Base-by-base conservation (phyloP, 169 alveolate species). In the Plasmodium vinckei region DNA sequence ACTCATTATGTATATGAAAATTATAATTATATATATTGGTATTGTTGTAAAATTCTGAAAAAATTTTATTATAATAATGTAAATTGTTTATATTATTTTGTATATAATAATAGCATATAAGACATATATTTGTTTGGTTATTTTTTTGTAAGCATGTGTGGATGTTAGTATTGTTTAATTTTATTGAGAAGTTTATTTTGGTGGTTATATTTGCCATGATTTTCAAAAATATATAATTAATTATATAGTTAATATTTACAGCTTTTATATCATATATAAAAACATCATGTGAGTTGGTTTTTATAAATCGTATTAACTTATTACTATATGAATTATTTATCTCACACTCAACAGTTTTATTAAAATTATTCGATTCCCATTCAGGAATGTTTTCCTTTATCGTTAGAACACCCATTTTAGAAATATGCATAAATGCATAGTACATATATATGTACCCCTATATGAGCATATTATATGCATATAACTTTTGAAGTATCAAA, bases 61-160 rank as follows among this genome's bases (percentile, higher is more conserved):
- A 75, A 61, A 47, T 63, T 17, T 9, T 10, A n/a, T 63, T 51
- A 56, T 75, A 67, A 13, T 75, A 25, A n/a, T 15, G 23, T 6
- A 75, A 9, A 49, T 75, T 25, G 25, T 39, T 13, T 19, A 75
- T 56, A 75, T 75, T 63, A 63, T 75, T 75, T 17, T 60, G 13
- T n/a, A 47, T 61, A 46, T 75, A 75, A 75, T 75, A 63, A 9
- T 17, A 9, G 54, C 77, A 75, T 33, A 63, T 13, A 75, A 75
- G 64, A 75, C 64, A 75, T 47, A 75, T 63, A 49, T 75, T 73
- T 13, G 88, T 75, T 75, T 75, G 88, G 15, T 75, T 75, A 25
- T 63, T 44, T 54, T 67, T 75, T 75, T 75, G 88, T 1, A 75
- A 6, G 17, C 61, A 75, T 25, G 27, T 21, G 33, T 33, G 9